Conservation (phyloP, 2,329 filamentous ascomycete genomes). For the Neospermospora avenae region DNA sequence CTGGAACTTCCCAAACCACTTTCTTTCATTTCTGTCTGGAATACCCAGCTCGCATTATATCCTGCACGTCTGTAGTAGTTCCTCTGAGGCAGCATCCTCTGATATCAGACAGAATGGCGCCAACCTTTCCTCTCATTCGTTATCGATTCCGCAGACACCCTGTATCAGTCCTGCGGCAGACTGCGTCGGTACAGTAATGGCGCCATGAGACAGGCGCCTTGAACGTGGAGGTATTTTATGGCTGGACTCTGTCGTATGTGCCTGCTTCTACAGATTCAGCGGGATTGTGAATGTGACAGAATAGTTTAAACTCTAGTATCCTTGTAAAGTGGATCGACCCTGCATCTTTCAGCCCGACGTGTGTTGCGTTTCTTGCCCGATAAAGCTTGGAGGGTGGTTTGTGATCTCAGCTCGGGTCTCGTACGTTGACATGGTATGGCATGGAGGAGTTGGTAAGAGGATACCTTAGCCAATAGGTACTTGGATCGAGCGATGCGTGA, state of each 20-base stretch:
- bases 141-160: slow-evolving; percentile 5
- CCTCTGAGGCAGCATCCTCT: too few species aligned
- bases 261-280: not conserved
- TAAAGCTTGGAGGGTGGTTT: not conserved
- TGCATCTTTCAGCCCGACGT: too few species aligned
- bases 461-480: too few species aligned
- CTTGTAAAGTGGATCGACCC: not conserved
- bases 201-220: slow-evolving; percentile 6
- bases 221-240: slow-evolving; percentile 11
- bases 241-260: slow-evolving; percentile 9
- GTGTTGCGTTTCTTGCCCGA: too few species aligned
- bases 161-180: too few species aligned
- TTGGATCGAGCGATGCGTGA: not conserved
- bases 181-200: not conserved
- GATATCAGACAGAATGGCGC: too few species aligned
- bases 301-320: not conserved
- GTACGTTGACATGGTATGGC: not conserved
- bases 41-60: too few species aligned
- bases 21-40: too few species aligned
- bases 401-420: slow-evolving; percentile 5
- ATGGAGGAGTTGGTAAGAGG: too few species aligned
- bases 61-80: too few species aligned
- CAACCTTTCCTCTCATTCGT: not conserved
- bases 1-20: too few species aligned
- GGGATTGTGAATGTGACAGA: not conserved